phyloP scores from a whole-genome alignment of 176 grass and related monocot species.

The Typha latifolia region DNA sequence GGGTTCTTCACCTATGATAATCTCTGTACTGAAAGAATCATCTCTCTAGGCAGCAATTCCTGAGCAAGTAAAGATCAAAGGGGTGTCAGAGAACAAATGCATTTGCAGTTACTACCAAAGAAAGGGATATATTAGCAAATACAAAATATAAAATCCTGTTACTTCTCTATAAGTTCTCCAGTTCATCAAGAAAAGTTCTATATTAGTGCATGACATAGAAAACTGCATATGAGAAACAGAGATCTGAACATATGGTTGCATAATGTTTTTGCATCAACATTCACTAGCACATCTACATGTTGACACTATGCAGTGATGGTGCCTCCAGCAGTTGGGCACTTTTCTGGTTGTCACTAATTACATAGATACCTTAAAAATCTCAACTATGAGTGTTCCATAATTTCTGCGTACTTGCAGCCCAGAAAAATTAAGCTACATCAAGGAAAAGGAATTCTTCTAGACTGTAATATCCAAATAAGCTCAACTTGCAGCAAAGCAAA shows the following conservation, averaged over 20 bases:
- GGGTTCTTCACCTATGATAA: slow-evolving; percentile 64
- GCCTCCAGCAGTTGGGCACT: not conserved
- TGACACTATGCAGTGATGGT: not conserved
- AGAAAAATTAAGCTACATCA: not conserved
- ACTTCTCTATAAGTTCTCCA: not conserved
- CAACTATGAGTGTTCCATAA: not conserved
- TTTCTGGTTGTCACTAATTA: not conserved
- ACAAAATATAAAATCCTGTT: not conserved
- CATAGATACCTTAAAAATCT: not conserved
- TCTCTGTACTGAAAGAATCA: slow-evolving; percentile 55
- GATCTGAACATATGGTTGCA: too few species aligned
- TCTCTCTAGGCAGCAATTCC: slow-evolving; percentile 67
- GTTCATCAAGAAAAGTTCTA: not conserved
- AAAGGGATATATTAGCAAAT: slow-evolving; percentile 6
- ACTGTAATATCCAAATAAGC: not conserved
- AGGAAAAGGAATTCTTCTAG: not conserved
- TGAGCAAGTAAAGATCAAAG: slow-evolving; percentile 14
- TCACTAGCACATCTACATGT: too few species aligned
- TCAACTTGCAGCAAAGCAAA: not conserved
- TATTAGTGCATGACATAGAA: not conserved
- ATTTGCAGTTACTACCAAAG: not conserved
- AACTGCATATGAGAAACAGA: too few species aligned
- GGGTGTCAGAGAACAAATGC: slow-evolving; percentile 1
- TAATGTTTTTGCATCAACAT: too few species aligned
- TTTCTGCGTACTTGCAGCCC: not conserved